Percentiles rank a stretch among this genome's conserved stretches.
phyloP scores from a whole-genome alignment of 73 alveolate genomes.

The Paramecium biaurelia region DNA sequence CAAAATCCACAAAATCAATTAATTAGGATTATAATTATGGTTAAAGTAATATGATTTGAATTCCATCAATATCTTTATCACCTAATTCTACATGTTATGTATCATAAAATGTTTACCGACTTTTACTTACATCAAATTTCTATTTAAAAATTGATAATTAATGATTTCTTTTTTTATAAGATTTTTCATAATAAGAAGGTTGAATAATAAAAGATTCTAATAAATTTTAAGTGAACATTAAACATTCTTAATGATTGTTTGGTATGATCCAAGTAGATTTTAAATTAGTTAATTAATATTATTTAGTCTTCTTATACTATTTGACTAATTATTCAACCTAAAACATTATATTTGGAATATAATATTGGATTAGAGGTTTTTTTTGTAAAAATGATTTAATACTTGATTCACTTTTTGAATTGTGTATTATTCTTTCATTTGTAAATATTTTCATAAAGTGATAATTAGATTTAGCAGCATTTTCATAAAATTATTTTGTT shows the following conservation, averaged over 20 bases:
- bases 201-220: neutral
- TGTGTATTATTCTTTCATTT: neutral
- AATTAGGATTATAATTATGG: neutral
- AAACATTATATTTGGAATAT: neutral
- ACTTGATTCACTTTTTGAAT: neutral
- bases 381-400: neutral
- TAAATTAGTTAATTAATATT: neutral
- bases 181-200: neutral
- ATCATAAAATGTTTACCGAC: neutral
- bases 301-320: neutral
- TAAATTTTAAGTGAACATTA: neutral
- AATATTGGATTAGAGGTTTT: neutral
- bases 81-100: neutral
- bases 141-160: neutral
- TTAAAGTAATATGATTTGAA: neutral
- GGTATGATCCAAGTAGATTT: neutral
- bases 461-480: neutral
- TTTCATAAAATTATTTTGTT: neutral
- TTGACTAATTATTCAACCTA: neutral
- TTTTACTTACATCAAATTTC: neutral
- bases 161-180: neutral
- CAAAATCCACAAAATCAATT: neutral
- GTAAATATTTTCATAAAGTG: neutral
- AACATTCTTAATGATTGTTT: neutral
- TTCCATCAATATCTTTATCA: neutral